These are phyloP conservation scores for Ministeria vibrans DNA, from an alignment of 78 protist species.

Conservation along the genomic window DNA sequence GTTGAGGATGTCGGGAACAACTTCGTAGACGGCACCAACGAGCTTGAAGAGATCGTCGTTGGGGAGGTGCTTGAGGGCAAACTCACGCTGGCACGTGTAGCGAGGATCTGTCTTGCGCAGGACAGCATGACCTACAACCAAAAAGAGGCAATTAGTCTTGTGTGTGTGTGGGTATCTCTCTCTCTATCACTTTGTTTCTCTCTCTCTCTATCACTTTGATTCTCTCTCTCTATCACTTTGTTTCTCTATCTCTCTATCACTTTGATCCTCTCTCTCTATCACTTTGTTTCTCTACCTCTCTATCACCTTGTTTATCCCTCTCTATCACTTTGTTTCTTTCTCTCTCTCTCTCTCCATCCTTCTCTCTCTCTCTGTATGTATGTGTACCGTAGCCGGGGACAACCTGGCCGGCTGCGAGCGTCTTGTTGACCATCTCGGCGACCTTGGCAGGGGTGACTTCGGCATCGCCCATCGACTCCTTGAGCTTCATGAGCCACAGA, in stretches of 20 bases:
- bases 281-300: no score
- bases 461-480: conserved; percentile 37
- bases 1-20: conserved; percentile 81
- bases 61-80: conserved; percentile 90
- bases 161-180: no score
- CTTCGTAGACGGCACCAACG: conserved; percentile 46
- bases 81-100: conserved; percentile 94
- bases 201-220: no score
- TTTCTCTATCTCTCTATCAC: no score
- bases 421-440: conserved; percentile 76
- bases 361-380: no score
- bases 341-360: no score
- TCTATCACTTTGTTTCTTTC: no score
- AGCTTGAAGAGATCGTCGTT: conserved; percentile 63
- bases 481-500: conserved; percentile 36
- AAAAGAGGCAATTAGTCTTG: no score
- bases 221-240: no score
- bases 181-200: no score
- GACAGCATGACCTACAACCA: conserved; percentile 98
- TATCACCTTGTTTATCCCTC: no score
- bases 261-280: no score
- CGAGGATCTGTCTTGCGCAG: conserved; percentile 72
- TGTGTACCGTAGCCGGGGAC: conserved; percentile 97
- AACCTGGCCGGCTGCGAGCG: conserved; percentile 88
- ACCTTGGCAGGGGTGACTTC: conserved; percentile 56